Conservation (phyloP, 2,329 filamentous ascomycete genomes). For the Xylaria sp. region DNA sequence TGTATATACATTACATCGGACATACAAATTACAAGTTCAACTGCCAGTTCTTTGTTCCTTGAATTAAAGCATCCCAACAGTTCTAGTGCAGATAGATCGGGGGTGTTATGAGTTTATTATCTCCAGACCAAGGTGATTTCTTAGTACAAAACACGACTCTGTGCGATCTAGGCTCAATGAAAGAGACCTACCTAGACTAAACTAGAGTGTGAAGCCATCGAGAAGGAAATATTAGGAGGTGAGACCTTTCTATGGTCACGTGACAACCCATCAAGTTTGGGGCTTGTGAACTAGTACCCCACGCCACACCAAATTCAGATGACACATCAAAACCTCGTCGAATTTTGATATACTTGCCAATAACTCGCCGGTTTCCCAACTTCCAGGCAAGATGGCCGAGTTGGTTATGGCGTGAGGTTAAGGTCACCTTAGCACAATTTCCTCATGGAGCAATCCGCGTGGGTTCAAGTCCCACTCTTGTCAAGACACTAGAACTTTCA, state of each 20-base stretch:
- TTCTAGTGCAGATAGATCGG: background rate
- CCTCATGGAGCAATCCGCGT: constrained; percentile 52
- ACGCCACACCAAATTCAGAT: background rate
- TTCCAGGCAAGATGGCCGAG: constrained; percentile 50
- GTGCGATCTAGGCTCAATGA: too few species aligned
- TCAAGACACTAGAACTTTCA: too few species aligned
- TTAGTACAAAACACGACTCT: too few species aligned
- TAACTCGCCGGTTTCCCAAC: too few species aligned
- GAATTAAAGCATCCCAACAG: background rate
- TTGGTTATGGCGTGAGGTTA: constrained; percentile 54
- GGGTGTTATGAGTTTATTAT: too few species aligned
- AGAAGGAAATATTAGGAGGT: background rate
- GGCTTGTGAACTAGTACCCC: background rate
- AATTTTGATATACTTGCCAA: too few species aligned
- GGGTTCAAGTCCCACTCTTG: constrained; percentile 55
- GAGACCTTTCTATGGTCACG: background rate
- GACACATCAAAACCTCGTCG: too few species aligned
- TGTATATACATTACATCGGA: constrained; percentile 31
- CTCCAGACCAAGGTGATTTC: too few species aligned
- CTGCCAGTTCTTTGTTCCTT: background rate
- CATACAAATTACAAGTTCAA: constrained; percentile 17
- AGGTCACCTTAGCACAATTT: constrained; percentile 48
- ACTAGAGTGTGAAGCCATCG: too few species aligned
- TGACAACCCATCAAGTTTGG: background rate
- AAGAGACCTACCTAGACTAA: too few species aligned